A percentile compares a stretch with the other conserved stretches of the same genome.
phyloP scores from a whole-genome alignment of 2,329 filamentous ascomycete species.

The Aspergillus luchuensis region DNA sequence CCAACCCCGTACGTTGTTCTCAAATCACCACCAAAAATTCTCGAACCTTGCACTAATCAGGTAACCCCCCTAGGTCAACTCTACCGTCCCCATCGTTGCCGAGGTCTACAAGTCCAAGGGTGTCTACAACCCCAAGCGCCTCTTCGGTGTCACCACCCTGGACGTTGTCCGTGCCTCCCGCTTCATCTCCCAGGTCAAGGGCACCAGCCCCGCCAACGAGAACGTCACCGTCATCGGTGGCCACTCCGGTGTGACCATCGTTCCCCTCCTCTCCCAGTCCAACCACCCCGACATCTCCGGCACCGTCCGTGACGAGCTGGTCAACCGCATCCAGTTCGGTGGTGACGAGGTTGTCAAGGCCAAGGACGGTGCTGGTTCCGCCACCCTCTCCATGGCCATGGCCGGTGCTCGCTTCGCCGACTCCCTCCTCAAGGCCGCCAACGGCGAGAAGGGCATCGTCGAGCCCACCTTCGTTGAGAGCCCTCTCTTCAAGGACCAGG shows the following conservation, averaged over 20 bases:
- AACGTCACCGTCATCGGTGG: constrained; percentile 95
- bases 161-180: constrained; percentile 96
- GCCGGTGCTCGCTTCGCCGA: constrained; percentile 85
- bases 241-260: constrained; percentile 97
- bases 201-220: constrained; percentile 86
- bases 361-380: constrained; percentile 96
- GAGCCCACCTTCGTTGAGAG: constrained; percentile 98
- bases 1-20: constrained; percentile 73
- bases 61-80: constrained; percentile 70
- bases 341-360: constrained; percentile 99
- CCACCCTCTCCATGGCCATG: constrained; percentile 98
- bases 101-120: constrained; percentile 94
- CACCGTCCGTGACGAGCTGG: constrained; percentile 71
- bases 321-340: constrained; percentile 97
- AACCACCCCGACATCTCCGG: constrained; percentile 80
- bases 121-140: constrained; percentile 98
- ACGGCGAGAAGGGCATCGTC: constrained; percentile 91
- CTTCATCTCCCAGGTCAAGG: constrained; percentile 95
- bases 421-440: constrained; percentile 85
- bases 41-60: constrained; percentile 8
- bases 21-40: background rate
- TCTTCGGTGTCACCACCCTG: constrained; percentile 99
- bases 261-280: constrained; percentile 94
- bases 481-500: constrained; percentile 97
- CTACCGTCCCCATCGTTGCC: constrained; percentile 93